A percentile compares a stretch with the other conserved stretches of the same genome.
Evolutionary conservation across 2,329 filamentous ascomycete genomes (phyloP).

Genomic region (Aspergillus fijiensis): DNA sequence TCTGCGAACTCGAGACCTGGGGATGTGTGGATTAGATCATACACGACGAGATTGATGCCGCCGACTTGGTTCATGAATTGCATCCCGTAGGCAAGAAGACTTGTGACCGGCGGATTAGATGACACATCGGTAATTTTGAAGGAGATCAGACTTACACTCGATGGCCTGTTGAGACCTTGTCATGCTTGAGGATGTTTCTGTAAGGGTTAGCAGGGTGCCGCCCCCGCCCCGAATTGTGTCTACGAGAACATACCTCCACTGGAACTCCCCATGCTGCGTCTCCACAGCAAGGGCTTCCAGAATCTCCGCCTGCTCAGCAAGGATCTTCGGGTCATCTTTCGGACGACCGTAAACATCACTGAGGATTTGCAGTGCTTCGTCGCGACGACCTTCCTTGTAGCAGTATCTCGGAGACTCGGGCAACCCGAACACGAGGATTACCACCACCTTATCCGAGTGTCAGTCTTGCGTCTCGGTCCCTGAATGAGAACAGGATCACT

Average conservation of each 20-base stretch:
- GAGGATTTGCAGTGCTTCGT: constrained; percentile 30
- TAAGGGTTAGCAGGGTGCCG: neutral
- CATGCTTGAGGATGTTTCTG: constrained; percentile 42
- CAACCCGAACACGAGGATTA: constrained; percentile 23
- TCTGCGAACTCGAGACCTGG: neutral
- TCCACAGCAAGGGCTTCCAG: constrained; percentile 48
- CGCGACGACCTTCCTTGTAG: constrained; percentile 43
- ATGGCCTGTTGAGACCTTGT: constrained; percentile 43
- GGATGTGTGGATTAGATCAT: neutral
- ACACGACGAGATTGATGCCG: constrained; percentile 50
- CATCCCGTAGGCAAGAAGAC: constrained; percentile 47
- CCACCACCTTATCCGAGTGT: constrained; percentile 13
- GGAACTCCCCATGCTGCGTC: constrained; percentile 31
- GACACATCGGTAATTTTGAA: neutral
- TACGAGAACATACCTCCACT: constrained; percentile 27
- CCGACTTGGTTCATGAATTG: constrained; percentile 53
- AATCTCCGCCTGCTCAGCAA: constrained; percentile 39
- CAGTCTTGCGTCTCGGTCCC: neutral
- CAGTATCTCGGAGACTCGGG: constrained; percentile 45
- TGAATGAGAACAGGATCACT: constrained; percentile 37
- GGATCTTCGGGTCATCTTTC: constrained; percentile 23
- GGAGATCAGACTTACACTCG: constrained; percentile 33
- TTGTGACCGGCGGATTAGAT: neutral
- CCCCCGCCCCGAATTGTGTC: neutral
- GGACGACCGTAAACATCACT: constrained; percentile 28